Evolutionary conservation across 495 filamentous ascomycete genomes (phyloP), one percentile per base, ranked within the genome.

Genomic region (Pseudotulostoma volvatum): DNA sequence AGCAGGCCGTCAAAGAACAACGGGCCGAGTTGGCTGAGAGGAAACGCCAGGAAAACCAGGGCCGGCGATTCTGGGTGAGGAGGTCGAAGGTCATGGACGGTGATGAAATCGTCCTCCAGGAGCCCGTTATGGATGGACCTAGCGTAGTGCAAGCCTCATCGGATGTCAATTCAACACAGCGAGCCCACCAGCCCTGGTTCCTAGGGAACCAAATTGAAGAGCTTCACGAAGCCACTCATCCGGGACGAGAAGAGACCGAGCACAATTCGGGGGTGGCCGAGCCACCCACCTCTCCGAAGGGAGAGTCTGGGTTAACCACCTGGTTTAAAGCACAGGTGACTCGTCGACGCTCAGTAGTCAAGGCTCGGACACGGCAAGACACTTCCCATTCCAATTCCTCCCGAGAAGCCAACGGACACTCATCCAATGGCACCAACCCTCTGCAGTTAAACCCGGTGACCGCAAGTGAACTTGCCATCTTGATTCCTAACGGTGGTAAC

Each of bases 321-420:
- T 82, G 76, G 76, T 54, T 82, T 32, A 74, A 71, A 46, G 65
- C 54, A 5, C 68, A 64, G 36, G 60, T 79, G 31, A 57, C 63
- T 0, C 62, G 68, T 38, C 54, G n/a, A n/a, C n/a, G n/a, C n/a
- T n/a, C n/a, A n/a, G n/a, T n/a, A n/a, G n/a, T n/a, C n/a, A n/a
- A n/a, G 56, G 23, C 23, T 5, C 5, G 11, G 23, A 14, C 34
- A 55, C 41, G 54, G 62, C 52, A 51, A 48, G 15, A 33, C 38
- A 4, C 41, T 44, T 36, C 34, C 31, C 0, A 23, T 37, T 13
- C 38, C 32, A 39, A 30, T 11, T 11, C 23, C 5, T 28, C 23
- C 5, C 23, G 5, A 5, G 23, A 28, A 28, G 11, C 23, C 23
- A 11, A 5, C 5, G 5, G 5, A 28, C 5, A 28, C 11, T 11